A percentile compares a stretch with the other conserved stretches of the same genome.
Conservation (phyloP, 73 alveolate genomes). For the Urostyla sp. region DNA sequence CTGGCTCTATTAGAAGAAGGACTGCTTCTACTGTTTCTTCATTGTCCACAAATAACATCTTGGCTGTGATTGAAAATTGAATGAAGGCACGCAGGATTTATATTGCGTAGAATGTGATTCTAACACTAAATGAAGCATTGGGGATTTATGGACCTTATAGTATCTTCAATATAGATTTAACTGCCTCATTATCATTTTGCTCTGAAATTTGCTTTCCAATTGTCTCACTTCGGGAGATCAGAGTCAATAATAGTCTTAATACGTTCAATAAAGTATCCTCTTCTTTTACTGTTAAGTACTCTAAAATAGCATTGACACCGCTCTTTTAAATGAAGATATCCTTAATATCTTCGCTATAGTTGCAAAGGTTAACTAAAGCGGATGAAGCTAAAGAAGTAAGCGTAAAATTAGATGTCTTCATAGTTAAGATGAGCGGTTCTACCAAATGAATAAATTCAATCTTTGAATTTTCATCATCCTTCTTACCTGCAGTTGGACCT, state of each 20-base stretch:
- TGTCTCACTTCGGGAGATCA: slow-evolving; percentile 17
- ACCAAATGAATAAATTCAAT: slow-evolving; percentile 52
- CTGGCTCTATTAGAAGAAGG: background rate
- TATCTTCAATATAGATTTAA: slow-evolving; percentile 5
- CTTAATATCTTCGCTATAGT: slow-evolving; percentile 55
- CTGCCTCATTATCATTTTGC: slow-evolving; percentile 4
- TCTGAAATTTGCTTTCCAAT: slow-evolving; percentile 27
- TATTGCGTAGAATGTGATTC: slow-evolving; percentile 24
- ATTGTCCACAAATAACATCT: slow-evolving; percentile 5
- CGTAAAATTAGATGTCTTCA: slow-evolving; percentile 17
- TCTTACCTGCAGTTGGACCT: slow-evolving; percentile 10
- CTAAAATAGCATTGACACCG: slow-evolving; percentile 44
- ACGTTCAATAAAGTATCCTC: slow-evolving; percentile 46
- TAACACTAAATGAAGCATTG: background rate
- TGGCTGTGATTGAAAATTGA: slow-evolving; percentile 24
- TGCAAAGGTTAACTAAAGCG: slow-evolving; percentile 54
- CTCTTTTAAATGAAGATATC: slow-evolving; percentile 46
- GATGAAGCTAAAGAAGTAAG: slow-evolving; percentile 34
- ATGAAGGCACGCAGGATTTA: slow-evolving; percentile 30
- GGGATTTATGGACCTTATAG: slow-evolving; percentile 39
- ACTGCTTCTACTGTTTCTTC: slow-evolving; percentile 18
- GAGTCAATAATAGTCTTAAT: slow-evolving; percentile 38
- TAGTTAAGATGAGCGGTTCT: slow-evolving; percentile 46
- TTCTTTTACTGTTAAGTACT: slow-evolving; percentile 45
- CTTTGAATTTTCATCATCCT: slow-evolving; percentile 50